A percentile compares a stretch with the other conserved stretches of the same genome.
These are phyloP conservation scores for Trichoderma sp. DNA, from an alignment of 2,329 filamentous ascomycete species.

Conservation along the genomic window DNA sequence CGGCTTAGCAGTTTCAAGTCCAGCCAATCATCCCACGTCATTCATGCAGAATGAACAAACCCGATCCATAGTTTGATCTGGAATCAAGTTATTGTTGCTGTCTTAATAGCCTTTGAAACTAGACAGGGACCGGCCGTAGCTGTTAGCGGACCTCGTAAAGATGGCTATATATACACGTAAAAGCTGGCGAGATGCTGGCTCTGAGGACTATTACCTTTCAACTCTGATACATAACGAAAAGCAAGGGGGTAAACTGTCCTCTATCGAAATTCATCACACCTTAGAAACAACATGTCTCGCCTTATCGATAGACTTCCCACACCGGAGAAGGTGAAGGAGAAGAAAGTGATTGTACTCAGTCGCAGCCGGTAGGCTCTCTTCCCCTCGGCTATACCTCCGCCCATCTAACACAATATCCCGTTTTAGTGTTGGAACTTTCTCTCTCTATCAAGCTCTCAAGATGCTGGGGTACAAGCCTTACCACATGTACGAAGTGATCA, in stretches of 20 bases:
- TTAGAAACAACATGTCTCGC: constrained; percentile 39
- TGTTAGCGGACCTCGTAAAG: not conserved
- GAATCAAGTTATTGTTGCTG: not conserved
- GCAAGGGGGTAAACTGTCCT: not conserved
- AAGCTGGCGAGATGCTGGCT: not conserved
- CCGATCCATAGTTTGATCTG: not conserved
- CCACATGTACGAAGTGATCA: constrained; percentile 42
- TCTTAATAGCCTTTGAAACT: not conserved
- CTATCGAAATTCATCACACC: not conserved
- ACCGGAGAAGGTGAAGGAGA: constrained; percentile 38
- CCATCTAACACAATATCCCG: not conserved
- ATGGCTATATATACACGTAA: not conserved
- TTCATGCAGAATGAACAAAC: not conserved
- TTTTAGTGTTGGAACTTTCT: constrained; percentile 42
- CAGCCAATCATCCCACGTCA: constrained; percentile 17
- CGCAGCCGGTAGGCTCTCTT: constrained; percentile 41
- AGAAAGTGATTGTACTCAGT: constrained; percentile 45
- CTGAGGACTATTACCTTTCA: not conserved
- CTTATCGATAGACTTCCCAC: constrained; percentile 42
- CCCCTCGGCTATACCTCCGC: not conserved
- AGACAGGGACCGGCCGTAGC: not conserved
- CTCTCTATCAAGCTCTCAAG: constrained; percentile 42
- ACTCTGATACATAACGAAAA: not conserved
- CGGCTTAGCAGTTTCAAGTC: not conserved
- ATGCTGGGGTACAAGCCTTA: constrained; percentile 44